Conservation (phyloP, 345 rosid genomes). For the Salix dunnii region DNA sequence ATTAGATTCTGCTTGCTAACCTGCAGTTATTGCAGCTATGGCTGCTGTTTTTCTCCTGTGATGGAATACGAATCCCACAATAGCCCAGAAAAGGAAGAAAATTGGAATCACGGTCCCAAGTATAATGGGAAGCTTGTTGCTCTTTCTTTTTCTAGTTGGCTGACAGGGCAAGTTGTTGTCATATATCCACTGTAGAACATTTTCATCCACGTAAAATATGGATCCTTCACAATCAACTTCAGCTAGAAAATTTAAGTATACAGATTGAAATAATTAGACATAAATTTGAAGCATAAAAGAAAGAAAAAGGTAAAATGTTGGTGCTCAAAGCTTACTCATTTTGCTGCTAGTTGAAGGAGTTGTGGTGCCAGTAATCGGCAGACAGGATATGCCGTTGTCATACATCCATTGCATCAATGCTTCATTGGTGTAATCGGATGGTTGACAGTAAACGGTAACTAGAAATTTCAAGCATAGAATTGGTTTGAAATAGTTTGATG, state of each 20-base stretch:
- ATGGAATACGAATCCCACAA: conserved; percentile 21
- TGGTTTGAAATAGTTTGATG: too few species aligned
- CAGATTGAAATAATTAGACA: not conserved
- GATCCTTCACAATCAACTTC: conserved; percentile 20
- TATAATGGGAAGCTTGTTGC: conserved; percentile 31
- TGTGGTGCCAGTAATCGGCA: too few species aligned
- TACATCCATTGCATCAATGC: too few species aligned
- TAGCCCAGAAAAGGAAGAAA: conserved; percentile 25
- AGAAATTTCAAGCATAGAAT: too few species aligned
- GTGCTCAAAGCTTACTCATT: too few species aligned
- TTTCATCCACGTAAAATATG: conserved; percentile 6
- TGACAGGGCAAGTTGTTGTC: too few species aligned
- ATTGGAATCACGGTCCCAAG: conserved; percentile 39
- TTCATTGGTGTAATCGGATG: too few species aligned
- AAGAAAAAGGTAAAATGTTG: too few species aligned
- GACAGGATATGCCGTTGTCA: too few species aligned
- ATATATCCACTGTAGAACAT: too few species aligned
- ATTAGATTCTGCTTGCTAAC: not conserved
- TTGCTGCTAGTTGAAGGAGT: too few species aligned
- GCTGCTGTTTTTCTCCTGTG: conserved; percentile 38
- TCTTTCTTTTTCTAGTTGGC: conserved; percentile 2
- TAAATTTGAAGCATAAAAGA: not conserved
- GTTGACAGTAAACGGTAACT: too few species aligned
- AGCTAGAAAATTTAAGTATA: not conserved
- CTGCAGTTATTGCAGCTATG: conserved; percentile 9